phyloP scores from a whole-genome alignment of 352 stramenopile species.

The Globisporangium viniferum region DNA sequence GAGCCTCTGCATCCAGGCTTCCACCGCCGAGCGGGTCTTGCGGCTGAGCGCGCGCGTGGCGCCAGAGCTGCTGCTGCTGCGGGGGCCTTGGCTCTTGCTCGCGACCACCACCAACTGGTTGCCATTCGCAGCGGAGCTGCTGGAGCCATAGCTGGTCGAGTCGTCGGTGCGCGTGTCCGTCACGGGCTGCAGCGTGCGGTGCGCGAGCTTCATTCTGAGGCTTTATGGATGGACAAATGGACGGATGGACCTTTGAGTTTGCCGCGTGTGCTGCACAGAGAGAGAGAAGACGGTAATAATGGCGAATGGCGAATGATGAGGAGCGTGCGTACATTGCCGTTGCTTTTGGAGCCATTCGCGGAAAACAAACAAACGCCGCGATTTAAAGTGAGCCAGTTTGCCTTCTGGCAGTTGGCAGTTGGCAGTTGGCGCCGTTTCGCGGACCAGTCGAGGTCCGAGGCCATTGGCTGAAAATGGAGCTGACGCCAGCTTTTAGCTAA shows the following conservation, averaged over 20 bases:
- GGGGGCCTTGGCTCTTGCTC: neutral
- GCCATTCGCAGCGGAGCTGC: neutral
- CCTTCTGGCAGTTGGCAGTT: neutral
- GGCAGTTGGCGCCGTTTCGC: constrained; percentile 5
- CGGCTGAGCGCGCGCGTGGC: neutral
- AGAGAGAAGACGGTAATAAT: neutral
- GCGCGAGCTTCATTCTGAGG: neutral
- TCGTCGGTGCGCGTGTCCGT: neutral
- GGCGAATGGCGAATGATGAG: neutral
- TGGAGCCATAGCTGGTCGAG: neutral
- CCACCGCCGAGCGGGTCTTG: constrained; percentile 7
- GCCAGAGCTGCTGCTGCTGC: too few relatives aligned
- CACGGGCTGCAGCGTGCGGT: neutral
- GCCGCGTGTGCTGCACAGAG: too few relatives aligned
- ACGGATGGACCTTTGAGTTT: too few relatives aligned
- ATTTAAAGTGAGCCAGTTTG: neutral
- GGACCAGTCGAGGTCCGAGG: neutral
- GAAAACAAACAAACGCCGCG: neutral
- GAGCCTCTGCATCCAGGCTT: constrained; percentile 11
- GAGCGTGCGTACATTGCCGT: too few relatives aligned
- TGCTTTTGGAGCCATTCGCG: neutral
- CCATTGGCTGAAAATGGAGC: neutral
- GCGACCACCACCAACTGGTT: neutral
- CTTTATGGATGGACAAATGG: neutral
- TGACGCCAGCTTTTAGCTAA: neutral